Conservation (phyloP, 2,329 filamentous ascomycete genomes). For the Alternaria metachromatica region DNA sequence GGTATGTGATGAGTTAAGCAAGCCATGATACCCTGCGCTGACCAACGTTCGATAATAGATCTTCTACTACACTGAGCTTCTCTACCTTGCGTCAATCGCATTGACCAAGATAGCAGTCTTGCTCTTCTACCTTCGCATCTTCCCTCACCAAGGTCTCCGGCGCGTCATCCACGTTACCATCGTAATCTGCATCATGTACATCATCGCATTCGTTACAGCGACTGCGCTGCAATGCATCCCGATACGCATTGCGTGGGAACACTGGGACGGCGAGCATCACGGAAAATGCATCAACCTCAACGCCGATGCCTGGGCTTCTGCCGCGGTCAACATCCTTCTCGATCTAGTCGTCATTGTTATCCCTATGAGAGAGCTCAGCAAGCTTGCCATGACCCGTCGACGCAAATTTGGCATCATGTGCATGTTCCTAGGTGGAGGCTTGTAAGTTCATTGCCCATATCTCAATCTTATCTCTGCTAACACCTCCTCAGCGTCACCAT, state of each 20-base stretch:
- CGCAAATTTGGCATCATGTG: slow-evolving; percentile 45
- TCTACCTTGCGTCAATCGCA: slow-evolving; percentile 28
- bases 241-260: slow-evolving; percentile 29
- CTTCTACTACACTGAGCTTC: slow-evolving; percentile 30
- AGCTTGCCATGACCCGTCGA: slow-evolving; percentile 35
- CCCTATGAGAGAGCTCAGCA: slow-evolving; percentile 39
- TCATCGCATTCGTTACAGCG: slow-evolving; percentile 25
- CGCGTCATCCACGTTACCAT: slow-evolving; percentile 22
- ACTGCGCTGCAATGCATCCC: slow-evolving; percentile 31
- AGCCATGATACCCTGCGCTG: background rate
- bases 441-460: slow-evolving; percentile 39
- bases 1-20: slow-evolving; percentile 11
- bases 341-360: slow-evolving; percentile 40
- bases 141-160: slow-evolving; percentile 28
- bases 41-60: slow-evolving; percentile 7
- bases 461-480: background rate
- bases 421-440: slow-evolving; percentile 48
- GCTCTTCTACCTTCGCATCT: slow-evolving; percentile 41
- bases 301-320: slow-evolving; percentile 35
- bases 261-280: slow-evolving; percentile 35
- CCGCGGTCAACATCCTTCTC: slow-evolving; percentile 41
- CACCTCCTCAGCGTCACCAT: slow-evolving; percentile 49
- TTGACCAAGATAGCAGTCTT: slow-evolving; percentile 41
- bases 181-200: slow-evolving; percentile 22
- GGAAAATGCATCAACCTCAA: slow-evolving; percentile 35